These are phyloP conservation scores for Gossypium stocksii DNA, from an alignment of 345 rosid species.

Conservation along the genomic window DNA sequence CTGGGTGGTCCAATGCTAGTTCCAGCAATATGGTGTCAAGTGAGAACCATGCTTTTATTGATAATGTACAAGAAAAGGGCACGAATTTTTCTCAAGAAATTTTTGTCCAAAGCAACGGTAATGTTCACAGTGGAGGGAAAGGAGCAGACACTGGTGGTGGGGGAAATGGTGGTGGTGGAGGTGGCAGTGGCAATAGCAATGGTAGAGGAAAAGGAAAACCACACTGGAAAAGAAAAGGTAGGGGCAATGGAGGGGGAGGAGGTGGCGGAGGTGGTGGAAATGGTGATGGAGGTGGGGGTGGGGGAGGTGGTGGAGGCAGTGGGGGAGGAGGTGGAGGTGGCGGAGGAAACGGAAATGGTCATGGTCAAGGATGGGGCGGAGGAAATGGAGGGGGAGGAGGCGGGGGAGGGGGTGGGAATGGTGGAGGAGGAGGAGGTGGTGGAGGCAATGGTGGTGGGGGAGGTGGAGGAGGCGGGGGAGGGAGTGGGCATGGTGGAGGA, in stretches of 20 bases:
- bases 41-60: constrained; percentile 5
- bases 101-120: constrained; percentile 15
- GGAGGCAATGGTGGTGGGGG: not conserved
- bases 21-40: constrained; percentile 1
- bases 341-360: not conserved
- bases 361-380: not conserved
- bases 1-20: constrained; percentile 12
- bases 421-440: not conserved
- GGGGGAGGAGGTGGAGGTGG: not conserved
- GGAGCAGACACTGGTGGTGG: constrained; percentile 20
- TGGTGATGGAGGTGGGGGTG: not conserved
- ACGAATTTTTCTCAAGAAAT: constrained; percentile 16
- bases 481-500: not conserved
- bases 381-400: not conserved
- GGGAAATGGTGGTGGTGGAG: not conserved
- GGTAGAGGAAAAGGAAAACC: not conserved
- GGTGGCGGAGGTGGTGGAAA: not conserved
- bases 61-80: constrained; percentile 15
- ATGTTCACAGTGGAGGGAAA: constrained; percentile 18
- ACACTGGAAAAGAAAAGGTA: not conserved
- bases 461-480: constrained; percentile 6
- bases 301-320: not conserved
- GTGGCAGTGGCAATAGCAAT: constrained; percentile 16
- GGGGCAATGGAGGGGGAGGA: not conserved
- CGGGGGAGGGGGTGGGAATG: not conserved